Conservation (phyloP, 768 basidiomycete species). For the Kwoniella bestiolae region DNA sequence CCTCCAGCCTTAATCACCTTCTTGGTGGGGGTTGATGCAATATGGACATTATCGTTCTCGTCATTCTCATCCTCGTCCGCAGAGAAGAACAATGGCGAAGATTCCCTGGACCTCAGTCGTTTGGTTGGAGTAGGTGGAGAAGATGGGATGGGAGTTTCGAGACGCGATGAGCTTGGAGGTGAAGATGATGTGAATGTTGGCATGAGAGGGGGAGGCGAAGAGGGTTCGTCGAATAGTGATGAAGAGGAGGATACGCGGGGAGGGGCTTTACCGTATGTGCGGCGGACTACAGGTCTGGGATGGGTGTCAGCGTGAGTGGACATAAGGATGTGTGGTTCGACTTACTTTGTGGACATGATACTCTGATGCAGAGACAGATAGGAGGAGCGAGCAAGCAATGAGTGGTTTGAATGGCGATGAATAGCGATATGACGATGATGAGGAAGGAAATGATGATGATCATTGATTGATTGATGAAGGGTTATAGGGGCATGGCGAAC, state of each 20-base stretch:
- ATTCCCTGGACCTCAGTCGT: neutral
- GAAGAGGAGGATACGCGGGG: slow-evolving; percentile 17
- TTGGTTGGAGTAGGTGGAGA: slow-evolving; percentile 3
- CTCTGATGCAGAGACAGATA: neutral
- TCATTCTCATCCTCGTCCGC: slow-evolving; percentile 21
- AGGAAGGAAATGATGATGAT: slow-evolving; percentile 6
- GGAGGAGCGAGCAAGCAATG: neutral
- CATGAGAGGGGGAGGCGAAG: slow-evolving; percentile 5
- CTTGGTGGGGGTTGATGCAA: neutral
- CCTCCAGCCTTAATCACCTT: neutral
- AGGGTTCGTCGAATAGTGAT: slow-evolving; percentile 13
- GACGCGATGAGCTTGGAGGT: slow-evolving; percentile 20
- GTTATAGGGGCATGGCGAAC: neutral
- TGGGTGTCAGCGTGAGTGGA: slow-evolving; percentile 10
- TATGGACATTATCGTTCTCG: neutral
- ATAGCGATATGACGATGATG: neutral
- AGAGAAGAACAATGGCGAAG: slow-evolving; percentile 18
- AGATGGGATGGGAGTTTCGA: slow-evolving; percentile 12
- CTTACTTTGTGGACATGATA: slow-evolving; percentile 20
- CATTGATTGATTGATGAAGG: neutral
- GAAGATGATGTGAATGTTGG: slow-evolving; percentile 12
- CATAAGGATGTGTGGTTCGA: no score
- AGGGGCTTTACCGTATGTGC: slow-evolving; percentile 39
- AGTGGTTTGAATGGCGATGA: neutral
- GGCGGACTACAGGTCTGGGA: slow-evolving; percentile 29